Evolutionary conservation across 345 rosid genomes (phyloP).

Genomic region (Eutrema japonicum): DNA sequence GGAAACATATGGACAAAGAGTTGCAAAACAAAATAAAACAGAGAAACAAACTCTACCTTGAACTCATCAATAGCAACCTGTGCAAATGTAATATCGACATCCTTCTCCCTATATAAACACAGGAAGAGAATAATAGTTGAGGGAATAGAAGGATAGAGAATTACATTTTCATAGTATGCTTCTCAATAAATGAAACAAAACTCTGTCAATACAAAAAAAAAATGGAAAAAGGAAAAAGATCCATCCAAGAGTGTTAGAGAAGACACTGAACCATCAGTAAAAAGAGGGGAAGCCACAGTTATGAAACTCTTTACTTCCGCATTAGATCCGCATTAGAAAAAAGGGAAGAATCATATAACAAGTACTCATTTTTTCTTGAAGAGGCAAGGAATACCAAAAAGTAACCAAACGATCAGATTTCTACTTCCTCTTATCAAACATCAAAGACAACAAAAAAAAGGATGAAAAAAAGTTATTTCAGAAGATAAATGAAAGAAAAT

Average conservation of each 20-base stretch:
- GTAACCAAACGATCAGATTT: conserved; percentile 8
- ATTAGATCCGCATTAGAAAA: not conserved
- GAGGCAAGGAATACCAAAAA: conserved; percentile 13
- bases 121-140: conserved; percentile 22
- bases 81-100: conserved; percentile 83
- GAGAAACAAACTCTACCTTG: conserved; percentile 58
- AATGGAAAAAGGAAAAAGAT: conserved; percentile 1
- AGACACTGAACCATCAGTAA: conserved; percentile 11
- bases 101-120: conserved; percentile 78
- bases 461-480: not conserved
- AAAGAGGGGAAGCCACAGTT: not conserved
- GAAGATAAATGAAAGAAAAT: conserved; percentile 20
- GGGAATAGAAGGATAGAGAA: conserved; percentile 6
- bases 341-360: not conserved
- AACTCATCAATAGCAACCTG: conserved; percentile 94
- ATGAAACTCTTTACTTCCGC: not conserved
- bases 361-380: conserved; percentile 1
- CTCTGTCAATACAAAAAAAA: conserved; percentile 18
- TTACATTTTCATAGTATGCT: conserved; percentile 16
- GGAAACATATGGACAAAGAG: conserved; percentile 15
- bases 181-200: conserved; percentile 24
- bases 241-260: conserved; percentile 2
- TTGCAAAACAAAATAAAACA: not conserved
- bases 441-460: not conserved
- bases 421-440: conserved; percentile 2